Base-by-base conservation (phyloP, 305 asterid genomes). In the Rubia balearica region DNA sequence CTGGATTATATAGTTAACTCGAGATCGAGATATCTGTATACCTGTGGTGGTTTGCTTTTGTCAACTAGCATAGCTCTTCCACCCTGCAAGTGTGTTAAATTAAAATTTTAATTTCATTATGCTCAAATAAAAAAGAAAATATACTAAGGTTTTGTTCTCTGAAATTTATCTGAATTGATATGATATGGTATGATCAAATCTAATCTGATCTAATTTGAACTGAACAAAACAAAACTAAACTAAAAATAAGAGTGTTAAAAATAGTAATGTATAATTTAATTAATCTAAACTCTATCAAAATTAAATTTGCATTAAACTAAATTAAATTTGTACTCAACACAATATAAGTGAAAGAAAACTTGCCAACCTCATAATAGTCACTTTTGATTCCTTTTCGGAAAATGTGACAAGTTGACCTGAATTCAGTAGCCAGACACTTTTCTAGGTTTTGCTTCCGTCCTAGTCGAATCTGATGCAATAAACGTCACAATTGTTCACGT, bases 391-490 rank as follows among this genome's bases (percentile, higher is more conserved):
- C 64, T 65, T 65, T 68, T 45, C 72, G 64, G 8, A 68, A 3
- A 21, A 43, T 53, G 12, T 73, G 74, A 45, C 77, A 14, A 45
- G 61, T 16, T 55, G 65, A 64, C 27, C 33, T 27, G 56, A 51
- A 62, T 33, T 77, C 76, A 19, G 46, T 51, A 41, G 33, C 17
- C 27, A 77, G 63, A 43, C 77, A 73, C 17, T 69, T 61, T 45
- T 55, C 24, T 0, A 68, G 72, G 17, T 67, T 64, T 43, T 65
- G 65, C 6, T 64, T 46, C 3, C 80, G 38, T 51, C 67, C 81
- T 42, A 73, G 51, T 64, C 81, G 74, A 45, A 77, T 73, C 81
- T 73, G 53, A n/a, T 7, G 24, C 60, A 53, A 53, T n/a, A 3
- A 53, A 53, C 60, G 17, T 17, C 59, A 17, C 59, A 51, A 7